Evolutionary conservation across 2,329 filamentous ascomycete genomes (phyloP), one percentile per base, ranked within the genome.

Genomic region (Talaromyces sp.): DNA sequence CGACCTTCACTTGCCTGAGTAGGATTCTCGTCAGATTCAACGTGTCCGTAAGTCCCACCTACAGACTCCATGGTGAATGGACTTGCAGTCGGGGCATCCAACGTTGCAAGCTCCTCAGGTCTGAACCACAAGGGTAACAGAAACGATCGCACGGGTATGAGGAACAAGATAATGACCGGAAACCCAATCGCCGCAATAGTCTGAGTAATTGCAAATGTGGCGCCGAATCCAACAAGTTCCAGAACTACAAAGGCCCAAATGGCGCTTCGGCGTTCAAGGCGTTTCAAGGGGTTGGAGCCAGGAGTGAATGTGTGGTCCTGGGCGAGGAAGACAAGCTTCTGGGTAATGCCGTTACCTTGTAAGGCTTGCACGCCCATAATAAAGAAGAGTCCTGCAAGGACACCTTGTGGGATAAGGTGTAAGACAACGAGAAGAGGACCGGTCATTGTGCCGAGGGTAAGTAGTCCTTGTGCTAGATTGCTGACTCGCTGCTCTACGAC

Each of bases 161-260:
- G 80, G 16, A 86, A 76, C 57, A 92, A 77, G 71, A 93, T 92
- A 68, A 92, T 85, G 41, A 92, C 83, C 9, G 91, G 91, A 69
- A 93, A 94, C 0, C 91, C 91, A 11, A 94, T 90, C 2, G 91
- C 91, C 2, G 90, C 91, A 59, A 93, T 89, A 0, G 91, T 93
- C 78, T 94, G 88, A 0, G 91, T 93, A 71, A 93, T 91, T 66
- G 91, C 90, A 74, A 94, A 93, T 0, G 91, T 94, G 24, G 88
- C 90, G 2, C 83, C 90, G 70, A 93, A 93, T 0, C 87, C 90
- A 50, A 88, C 27, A 3, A 93, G 77, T 76, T 93, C 88, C 39
- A 92, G 76, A 8, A 77, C 78, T 6, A 92, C 88, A 72, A 93
- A 94, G 3, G 78, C 77, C 89, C 90, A 93, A 67, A 93, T 81